Evolutionary conservation across 1,139 yeast genomes (phyloP), one percentile per base, ranked within the genome.

Genomic region (Taiozyma sp.): DNA sequence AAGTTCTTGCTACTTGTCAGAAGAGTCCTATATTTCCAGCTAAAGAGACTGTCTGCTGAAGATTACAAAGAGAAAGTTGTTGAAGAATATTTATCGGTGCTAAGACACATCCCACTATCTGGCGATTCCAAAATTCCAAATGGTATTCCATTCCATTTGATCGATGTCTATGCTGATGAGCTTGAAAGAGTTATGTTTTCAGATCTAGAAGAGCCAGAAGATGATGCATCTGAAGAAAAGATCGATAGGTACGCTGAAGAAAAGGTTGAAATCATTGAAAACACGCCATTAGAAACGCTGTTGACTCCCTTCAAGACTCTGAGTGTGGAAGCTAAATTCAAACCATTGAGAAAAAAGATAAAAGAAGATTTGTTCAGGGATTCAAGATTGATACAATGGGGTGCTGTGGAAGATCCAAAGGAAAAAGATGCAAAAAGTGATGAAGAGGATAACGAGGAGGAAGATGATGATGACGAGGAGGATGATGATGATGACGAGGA

Each of bases 141-240:
- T 58, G 96, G 96, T 28, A 77, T 93, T 50, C 84, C 96, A 36
- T 81, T 87, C 68, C 99, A 93, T 70, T 70, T 93, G 50, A 78
- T 88, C 58, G 99, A 93, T 70, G 81, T 93, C 19, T 84, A 81
- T 65, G 68, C 88, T 45, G 98, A 92, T 62, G 99, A 93, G 69
- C 72, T 93, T 57, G 96, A 86, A 62, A 76, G 78, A 55, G 79
- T 85, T 10, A 66, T 86, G 51, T 79, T 80, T 54, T 80, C 73
- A 44, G 77, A 71, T 7, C 62, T 73, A 46, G 65, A 66, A 14
- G 75, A 71, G 41, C 73, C 73, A 32, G 80, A 75, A 23, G 77
- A 74, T 19, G 72, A 70, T 32, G 72, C 68, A 16, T 67, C 62
- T 2, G 72, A 69, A 36, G 71, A 68, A 19, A 66, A 62, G 10